Evolutionary conservation across 1,284 basidiomycete genomes (phyloP), one percentile per base, ranked within the genome.

Genomic region (Meira miltonrushii): DNA sequence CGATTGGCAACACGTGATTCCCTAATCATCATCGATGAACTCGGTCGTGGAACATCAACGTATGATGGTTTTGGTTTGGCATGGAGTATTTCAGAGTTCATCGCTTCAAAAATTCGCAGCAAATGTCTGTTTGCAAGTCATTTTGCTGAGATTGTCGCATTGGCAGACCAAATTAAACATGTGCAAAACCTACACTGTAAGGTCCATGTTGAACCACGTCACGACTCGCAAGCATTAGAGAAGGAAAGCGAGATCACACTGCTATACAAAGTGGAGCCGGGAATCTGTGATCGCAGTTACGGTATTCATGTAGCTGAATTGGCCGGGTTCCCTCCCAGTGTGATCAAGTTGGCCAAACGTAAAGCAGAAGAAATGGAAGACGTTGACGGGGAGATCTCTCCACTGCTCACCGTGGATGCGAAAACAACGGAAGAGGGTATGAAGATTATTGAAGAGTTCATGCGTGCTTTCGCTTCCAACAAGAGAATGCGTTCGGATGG

Each of bases 61-160:
- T 96, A 96, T 71, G 95, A 99, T 78, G 95, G 95, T 0, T 98
- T 98, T 72, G 95, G 95, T 11, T 83, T 99, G 1, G 95, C 95
- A 0, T 99, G 94, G 93, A 92, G 94, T 1, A 98, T 98, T 68
- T 94, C 91, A 38, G 95, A 98, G 51, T 88, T 94, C 75, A 95
- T 99, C 64, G 91, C 92, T 1, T 89, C 87, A 1, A 83, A 90
- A 66, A 93, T 97, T 48, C 87, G 95, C 21, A 69, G 67, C 66
- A 76, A 75, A 56, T 72, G 92, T 74, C 83, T 98, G 6, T 99
- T 99, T 73, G 95, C 95, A 0, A 96, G 94, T 0, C 93, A 98
- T 78, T 99, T 97, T 81, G 94, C 98, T 79, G 95, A 99, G 77
- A 83, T 99, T 17, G 98, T 95, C 0, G 87, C 88, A 0, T 83